Evolutionary conservation across 352 stramenopile species (phyloP).

Genomic region (Pythium utonaiense): DNA sequence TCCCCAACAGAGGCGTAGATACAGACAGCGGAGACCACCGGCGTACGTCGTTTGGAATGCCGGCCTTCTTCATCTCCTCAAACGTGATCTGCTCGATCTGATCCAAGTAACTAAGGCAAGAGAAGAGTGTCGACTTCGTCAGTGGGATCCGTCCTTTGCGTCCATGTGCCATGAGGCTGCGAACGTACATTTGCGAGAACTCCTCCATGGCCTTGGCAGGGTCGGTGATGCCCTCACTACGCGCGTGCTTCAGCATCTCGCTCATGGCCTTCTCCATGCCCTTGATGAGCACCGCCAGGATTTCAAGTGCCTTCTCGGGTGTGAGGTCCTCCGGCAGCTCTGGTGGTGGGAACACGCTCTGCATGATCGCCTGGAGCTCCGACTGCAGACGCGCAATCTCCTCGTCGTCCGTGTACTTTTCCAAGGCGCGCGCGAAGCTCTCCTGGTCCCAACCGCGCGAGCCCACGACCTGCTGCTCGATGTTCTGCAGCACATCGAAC

Average conservation of each 20-base stretch:
- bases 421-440: conserved; percentile 56
- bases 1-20: background rate
- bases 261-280: conserved; percentile 78
- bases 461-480: conserved; percentile 61
- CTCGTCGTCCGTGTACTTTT: conserved; percentile 55
- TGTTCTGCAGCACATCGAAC: conserved; percentile 66
- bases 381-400: conserved; percentile 62
- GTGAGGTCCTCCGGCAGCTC: conserved; percentile 70
- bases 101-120: conserved; percentile 40
- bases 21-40: background rate
- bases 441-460: conserved; percentile 59
- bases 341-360: conserved; percentile 60
- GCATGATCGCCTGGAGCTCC: conserved; percentile 68
- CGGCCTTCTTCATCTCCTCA: conserved; percentile 59
- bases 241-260: conserved; percentile 70
- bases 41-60: conserved; percentile 57
- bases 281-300: conserved; percentile 61
- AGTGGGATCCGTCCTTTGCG: background rate
- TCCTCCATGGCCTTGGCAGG: conserved; percentile 65
- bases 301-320: conserved; percentile 59
- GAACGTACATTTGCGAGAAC: conserved; percentile 61
- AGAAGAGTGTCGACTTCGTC: background rate
- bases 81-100: conserved; percentile 69
- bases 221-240: conserved; percentile 70
- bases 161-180: too few species aligned